phyloP scores from a whole-genome alignment of 2,329 filamentous ascomycete genomes.

The Xylariaceae sp. region DNA sequence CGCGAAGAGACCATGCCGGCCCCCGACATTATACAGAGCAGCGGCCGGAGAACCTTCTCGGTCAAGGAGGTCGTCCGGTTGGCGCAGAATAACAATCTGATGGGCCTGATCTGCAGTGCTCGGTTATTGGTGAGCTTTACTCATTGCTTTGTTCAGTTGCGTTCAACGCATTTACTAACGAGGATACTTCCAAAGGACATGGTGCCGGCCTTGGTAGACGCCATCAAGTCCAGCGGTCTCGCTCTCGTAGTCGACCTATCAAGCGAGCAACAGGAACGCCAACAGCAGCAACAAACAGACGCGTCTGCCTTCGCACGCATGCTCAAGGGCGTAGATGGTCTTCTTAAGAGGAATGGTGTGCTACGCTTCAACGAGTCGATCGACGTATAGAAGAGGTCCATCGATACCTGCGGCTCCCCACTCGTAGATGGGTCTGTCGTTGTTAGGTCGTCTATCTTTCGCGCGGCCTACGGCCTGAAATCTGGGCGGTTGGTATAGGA shows the following conservation, averaged over 20 bases:
- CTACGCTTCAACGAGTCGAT: constrained; percentile 91
- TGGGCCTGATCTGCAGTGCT: constrained; percentile 90
- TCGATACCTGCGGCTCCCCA: not conserved
- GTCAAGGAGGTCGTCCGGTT: constrained; percentile 94
- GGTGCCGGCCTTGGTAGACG: constrained; percentile 84
- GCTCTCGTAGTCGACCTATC: constrained; percentile 88
- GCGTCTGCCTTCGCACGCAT: constrained; percentile 53
- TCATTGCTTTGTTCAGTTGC: not conserved
- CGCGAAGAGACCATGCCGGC: constrained; percentile 44
- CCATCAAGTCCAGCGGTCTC: constrained; percentile 89
- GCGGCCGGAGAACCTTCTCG: constrained; percentile 69
- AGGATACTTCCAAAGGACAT: constrained; percentile 64
- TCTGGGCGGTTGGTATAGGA: too few relatives aligned
- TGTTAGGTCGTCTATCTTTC: too few relatives aligned
- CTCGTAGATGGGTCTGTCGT: not conserved
- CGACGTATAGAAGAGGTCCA: constrained; percentile 48
- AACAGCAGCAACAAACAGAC: constrained; percentile 16
- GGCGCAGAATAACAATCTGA: constrained; percentile 93
- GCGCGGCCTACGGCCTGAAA: too few relatives aligned
- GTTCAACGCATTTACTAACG: constrained; percentile 3
- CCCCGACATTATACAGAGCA: constrained; percentile 41
- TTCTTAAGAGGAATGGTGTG: constrained; percentile 80
- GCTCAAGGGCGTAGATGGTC: constrained; percentile 79
- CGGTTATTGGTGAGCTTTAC: constrained; percentile 64
- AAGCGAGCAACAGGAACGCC: constrained; percentile 44